phyloP scores from a whole-genome alignment of 371 early-diverging fungal species.

The Scutellospora calospora region DNA sequence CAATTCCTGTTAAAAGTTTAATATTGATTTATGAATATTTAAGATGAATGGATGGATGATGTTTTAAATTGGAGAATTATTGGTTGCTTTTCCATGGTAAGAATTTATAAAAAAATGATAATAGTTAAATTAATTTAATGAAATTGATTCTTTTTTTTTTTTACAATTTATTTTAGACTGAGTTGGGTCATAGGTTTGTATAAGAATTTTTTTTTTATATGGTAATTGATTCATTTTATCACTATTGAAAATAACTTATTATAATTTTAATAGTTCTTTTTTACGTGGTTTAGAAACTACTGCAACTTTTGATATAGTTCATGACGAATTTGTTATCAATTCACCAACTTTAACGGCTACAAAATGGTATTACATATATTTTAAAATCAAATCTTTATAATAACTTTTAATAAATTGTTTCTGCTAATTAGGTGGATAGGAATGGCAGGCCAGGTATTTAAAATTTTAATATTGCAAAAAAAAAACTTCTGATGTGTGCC shows the following conservation, averaged over 20 bases:
- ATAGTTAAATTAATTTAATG: background rate
- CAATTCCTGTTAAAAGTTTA: background rate
- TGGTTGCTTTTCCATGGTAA: conserved; percentile 79
- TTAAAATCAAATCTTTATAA: conserved; percentile 64
- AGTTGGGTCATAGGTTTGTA: conserved; percentile 30
- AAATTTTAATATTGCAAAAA: too few species aligned
- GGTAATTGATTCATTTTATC: background rate
- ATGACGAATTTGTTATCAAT: conserved; percentile 81
- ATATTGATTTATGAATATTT: background rate
- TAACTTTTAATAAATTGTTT: background rate
- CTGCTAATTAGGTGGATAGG: conserved; percentile 95
- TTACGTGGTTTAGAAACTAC: conserved; percentile 84
- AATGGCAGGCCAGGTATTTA: conserved; percentile 66
- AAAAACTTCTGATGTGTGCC: too few species aligned
- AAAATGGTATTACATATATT: conserved; percentile 76
- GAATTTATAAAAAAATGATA: background rate
- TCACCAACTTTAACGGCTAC: conserved; percentile 69
- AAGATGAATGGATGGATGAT: conserved; percentile 58
- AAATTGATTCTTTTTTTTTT: background rate
- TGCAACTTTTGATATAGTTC: conserved; percentile 74
- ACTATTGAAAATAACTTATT: background rate
- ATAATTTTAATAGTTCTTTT: conserved; percentile 59
- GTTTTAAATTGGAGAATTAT: conserved; percentile 61
- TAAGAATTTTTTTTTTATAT: background rate
- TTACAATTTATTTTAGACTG: conserved; percentile 23